Evolutionary conservation across 208 protist species (phyloP), one percentile per base, ranked within the genome.

Genomic region (Tritrichomonas foetus): DNA sequence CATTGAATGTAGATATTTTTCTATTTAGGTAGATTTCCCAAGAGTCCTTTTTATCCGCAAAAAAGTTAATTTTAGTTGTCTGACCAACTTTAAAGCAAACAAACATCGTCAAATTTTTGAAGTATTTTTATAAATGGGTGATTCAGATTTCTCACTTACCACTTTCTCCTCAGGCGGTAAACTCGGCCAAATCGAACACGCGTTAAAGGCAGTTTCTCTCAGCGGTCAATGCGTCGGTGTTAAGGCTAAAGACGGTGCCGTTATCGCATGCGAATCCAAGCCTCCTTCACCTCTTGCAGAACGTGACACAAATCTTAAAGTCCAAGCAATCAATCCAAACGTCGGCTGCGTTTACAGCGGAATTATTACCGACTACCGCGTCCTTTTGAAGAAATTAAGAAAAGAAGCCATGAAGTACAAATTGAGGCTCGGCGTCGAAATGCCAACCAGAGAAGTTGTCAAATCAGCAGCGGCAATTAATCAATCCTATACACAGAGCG

Each of bases 131-230:
- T 36, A 33, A 53, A 82, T 82, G 74, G 74, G 74, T n/a, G 74
- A 82, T 82, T 53, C 74, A n/a, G 74, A 82, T 47, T 99, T 99
- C 95, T 98, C 98, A 69, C 97, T 99, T 92, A 99, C 99, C 1
- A 99, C 99, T 5, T 99, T 99, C 97, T 98, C 97, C 95, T 98
- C 99, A 27, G 99, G 98, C 1, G 99, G 99, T 64, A 99, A 99
- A 95, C 97, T 99, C n/a, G 97, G 99, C 16, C 99, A 99, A 96
- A 99, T 99, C 95, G 99, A 99, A 95, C 99, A 99, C 96, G 99
- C 99, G 1, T 97, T 99, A 0, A 98, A 97, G 41, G 98, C 99
- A 16, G 98, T 99, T 0, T 95, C 96, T 39, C 82, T 94, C 3
- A 96, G 96, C 27, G 96, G 97, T 36, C 98, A 97, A 3, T 97